Conservation (phyloP, 192 early-diverging fungal genomes). For the Gamsiella multidivaricata region DNA sequence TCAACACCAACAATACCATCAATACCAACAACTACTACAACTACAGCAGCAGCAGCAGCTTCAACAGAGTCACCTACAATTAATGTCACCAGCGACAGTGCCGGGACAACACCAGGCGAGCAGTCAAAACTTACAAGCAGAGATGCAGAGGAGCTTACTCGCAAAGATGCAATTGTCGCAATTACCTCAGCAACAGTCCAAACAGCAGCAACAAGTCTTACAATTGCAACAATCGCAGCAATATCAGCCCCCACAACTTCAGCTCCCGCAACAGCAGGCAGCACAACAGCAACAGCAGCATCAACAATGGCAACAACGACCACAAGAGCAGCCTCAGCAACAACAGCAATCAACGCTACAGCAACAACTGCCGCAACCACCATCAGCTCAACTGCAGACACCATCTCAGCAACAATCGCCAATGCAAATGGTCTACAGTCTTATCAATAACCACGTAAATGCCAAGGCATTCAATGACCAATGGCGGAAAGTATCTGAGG, state of each 20-base stretch:
- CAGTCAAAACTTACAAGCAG: no score
- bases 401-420: no score
- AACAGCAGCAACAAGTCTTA: neutral
- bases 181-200: neutral
- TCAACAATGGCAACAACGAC: neutral
- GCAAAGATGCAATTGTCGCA: neutral
- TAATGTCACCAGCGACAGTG: neutral
- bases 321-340: neutral
- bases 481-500: no score
- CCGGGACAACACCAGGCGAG: no score
- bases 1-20: neutral
- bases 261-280: neutral
- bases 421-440: no score
- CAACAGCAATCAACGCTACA: neutral
- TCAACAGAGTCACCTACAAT: neutral
- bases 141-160: neutral
- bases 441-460: no score
- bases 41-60: neutral
- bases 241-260: neutral
- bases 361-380: neutral
- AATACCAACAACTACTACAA: neutral
- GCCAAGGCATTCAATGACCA: no score
- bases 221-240: neutral
- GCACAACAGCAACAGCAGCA: neutral
- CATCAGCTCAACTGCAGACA: neutral